Base-by-base conservation (phyloP, 176 grass and related monocot species). In the Oryza meyeriana region DNA sequence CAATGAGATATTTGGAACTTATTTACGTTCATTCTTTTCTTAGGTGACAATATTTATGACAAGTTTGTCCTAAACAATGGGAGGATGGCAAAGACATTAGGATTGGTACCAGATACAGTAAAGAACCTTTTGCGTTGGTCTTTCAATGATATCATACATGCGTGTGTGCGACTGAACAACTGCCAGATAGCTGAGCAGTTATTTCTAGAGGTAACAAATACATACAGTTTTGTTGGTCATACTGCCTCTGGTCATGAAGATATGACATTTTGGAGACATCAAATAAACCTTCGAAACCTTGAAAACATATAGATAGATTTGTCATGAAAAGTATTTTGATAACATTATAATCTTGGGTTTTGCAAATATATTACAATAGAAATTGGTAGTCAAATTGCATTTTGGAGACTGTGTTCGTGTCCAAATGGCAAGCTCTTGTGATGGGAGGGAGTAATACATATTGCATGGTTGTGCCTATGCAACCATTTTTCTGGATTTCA, bases 61-160 rank as follows among this genome's bases (percentile, higher is more conserved):
- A 80, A 65, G 32, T 75, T 31, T 84, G 81, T 61, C 74, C 67
- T 61, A 69, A 62, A 78, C 17, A 76, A 34, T 80, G 69, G 52
- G 86, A 88, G 61, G 64, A 61, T 66, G 76, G 42, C 57, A 84
- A 78, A 83, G 18, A 24, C 14, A 38, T 83, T 69, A 6, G 36
- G 67, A 69, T 89, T 25, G 59, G 64, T 72, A 88, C 83, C 87
- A 63, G 12, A 20, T 72, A 74, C 83, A 61, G 64, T 87, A 83
- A 83, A 66, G 76, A 85, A 39, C 16, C 38, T 93, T 34, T 81
- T 98, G 79, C 85, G 84, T 79, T 93, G 90, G 78, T 82, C 95
- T 72, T 98, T 94, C 80, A 98, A 93, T 80, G 92, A 98, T 86
- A 78, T 93, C 12, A 72, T 98, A 74, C 84, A 89, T 90, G 81